These are phyloP conservation scores for Geotrichum ghanense DNA, from an alignment of 805 yeast species.

Conservation along the genomic window DNA sequence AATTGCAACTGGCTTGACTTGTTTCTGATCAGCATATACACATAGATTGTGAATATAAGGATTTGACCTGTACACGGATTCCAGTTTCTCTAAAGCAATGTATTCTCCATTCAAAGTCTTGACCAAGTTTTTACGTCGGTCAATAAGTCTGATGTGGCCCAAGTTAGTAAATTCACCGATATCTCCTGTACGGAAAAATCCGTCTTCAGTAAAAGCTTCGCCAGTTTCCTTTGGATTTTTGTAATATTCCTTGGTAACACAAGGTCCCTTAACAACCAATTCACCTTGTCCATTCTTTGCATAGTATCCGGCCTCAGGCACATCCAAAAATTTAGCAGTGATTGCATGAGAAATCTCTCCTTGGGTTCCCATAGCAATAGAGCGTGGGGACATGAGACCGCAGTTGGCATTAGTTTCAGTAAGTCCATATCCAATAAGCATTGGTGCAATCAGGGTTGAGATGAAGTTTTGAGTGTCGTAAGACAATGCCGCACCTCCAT, in stretches of 20 bases:
- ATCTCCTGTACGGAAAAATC: slow-evolving; percentile 96
- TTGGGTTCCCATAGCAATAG: slow-evolving; percentile 61
- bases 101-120: slow-evolving; percentile 96
- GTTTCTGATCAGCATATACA: slow-evolving; percentile 80
- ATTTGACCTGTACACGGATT: slow-evolving; percentile 80
- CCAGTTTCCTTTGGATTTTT: slow-evolving; percentile 73
- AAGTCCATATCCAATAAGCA: slow-evolving; percentile 91
- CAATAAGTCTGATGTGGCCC: slow-evolving; percentile 77
- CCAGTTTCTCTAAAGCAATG: slow-evolving; percentile 91
- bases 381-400: slow-evolving; percentile 50
- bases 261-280: slow-evolving; percentile 64
- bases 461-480: slow-evolving; percentile 73
- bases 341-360: slow-evolving; percentile 79
- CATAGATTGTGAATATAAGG: slow-evolving; percentile 68
- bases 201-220: slow-evolving; percentile 65
- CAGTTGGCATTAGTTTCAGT: slow-evolving; percentile 94
- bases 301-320: slow-evolving; percentile 78
- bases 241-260: slow-evolving; percentile 68
- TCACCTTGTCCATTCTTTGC: slow-evolving; percentile 94
- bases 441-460: slow-evolving; percentile 63
- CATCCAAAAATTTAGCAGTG: slow-evolving; percentile 83
- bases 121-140: slow-evolving; percentile 90
- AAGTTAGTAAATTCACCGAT: slow-evolving; percentile 82
- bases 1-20: slow-evolving; percentile 88
- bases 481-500: slow-evolving; percentile 91